These are phyloP conservation scores for Calonectria ilicicola DNA, from an alignment of 2,329 filamentous ascomycete genomes.

Conservation along the genomic window DNA sequence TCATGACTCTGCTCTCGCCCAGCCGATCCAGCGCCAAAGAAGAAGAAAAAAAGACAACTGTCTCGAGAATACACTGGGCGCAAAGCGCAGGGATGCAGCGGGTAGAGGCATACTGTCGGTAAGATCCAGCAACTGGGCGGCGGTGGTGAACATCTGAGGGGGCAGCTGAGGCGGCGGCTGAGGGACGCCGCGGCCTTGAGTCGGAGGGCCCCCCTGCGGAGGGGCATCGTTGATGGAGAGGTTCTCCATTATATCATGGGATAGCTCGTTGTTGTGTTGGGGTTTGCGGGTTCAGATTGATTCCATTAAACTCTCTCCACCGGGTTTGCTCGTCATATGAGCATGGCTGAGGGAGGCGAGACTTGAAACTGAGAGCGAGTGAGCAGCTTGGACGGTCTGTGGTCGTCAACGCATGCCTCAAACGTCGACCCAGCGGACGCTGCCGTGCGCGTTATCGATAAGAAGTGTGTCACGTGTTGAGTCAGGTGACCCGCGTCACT, in stretches of 20 bases:
- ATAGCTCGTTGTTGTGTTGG: conserved; percentile 2
- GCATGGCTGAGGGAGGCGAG: conserved; percentile 35
- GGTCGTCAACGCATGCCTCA: conserved; percentile 39
- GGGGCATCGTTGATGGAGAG: conserved; percentile 63
- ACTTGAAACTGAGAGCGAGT: conserved; percentile 17
- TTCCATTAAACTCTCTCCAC: conserved; percentile 35
- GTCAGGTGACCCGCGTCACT: conserved; percentile 29
- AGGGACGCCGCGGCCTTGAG: conserved; percentile 48
- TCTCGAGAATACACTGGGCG: neutral
- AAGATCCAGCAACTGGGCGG: conserved; percentile 92
- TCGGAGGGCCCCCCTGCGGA: conserved; percentile 52
- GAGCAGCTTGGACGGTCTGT: conserved; percentile 26
- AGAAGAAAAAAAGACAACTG: neutral
- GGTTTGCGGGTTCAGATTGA: conserved; percentile 20
- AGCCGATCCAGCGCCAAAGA: conserved; percentile 11
- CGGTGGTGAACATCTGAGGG: conserved; percentile 98
- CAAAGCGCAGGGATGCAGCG: conserved; percentile 12
- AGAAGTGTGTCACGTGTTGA: conserved; percentile 34
- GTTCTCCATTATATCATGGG: conserved; percentile 63
- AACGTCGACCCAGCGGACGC: conserved; percentile 33
- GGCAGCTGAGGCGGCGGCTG: conserved; percentile 75
- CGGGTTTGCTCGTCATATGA: conserved; percentile 35
- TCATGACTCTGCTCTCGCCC: conserved; percentile 28
- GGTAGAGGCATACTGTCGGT: conserved; percentile 86
- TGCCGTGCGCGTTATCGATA: conserved; percentile 37